Base-by-base conservation (phyloP, 306 rosid genomes). In the Prunus davidiana region DNA sequence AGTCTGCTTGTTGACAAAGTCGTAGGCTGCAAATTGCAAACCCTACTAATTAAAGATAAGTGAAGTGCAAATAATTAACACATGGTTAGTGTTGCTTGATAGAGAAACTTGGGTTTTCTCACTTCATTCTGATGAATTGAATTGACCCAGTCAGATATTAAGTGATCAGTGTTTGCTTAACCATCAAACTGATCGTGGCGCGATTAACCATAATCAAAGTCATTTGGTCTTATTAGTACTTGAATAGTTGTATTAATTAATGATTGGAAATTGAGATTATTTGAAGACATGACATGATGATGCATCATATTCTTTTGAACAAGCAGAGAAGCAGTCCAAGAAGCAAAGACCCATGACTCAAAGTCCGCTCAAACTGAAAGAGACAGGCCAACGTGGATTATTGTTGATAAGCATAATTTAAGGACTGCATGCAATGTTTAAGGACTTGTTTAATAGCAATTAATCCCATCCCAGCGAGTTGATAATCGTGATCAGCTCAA, bases 261-360 rank as follows among this genome's bases (percentile, higher is more conserved):
- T 34, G 25, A 22, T 49, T 47, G 1, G 24, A 60, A 58, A 58
- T 12, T 58, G 12, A 11, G 18, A 58, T 7, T 30, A 52, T 6
- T 19, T 18, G 10, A 57, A 69, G 24, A 76, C 47, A 24, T 22
- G 43, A 77, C 63, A 9, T 10, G 28, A 56, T 46, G 38, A 24
- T 6, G 72, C 12, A 7, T 67, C 2, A 8, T 69, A 69, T 69
- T 49, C 45, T 3, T 49, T 49, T 49, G 24, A 69, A 49, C 38
- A 28, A 50, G 43, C 12, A 15, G 32, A 49, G 81, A 70, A 70
- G 14, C 65, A 12, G 81, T 78, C 66, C 45, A 62, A 70, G 55
- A 62, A 71, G 49, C 65, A 50, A 46, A 32, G 71, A 62, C 76
- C 72, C 49, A 69, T n/a, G 74, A 75, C 46, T n/a, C 7, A 50